phyloP scores from a whole-genome alignment of 805 yeast genomes.

The Kodamaea nitidulidarum region DNA sequence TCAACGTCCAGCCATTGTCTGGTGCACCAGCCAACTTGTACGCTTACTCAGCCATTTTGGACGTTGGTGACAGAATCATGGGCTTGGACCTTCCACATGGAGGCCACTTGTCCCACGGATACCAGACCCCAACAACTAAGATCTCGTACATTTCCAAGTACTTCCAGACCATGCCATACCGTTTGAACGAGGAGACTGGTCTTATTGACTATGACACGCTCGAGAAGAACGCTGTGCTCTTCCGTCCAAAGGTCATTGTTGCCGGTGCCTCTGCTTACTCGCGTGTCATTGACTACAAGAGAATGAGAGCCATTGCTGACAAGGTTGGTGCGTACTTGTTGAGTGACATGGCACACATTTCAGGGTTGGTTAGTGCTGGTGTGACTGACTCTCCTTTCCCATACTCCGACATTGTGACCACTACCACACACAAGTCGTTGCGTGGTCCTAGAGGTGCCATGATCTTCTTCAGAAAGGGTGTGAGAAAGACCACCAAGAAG shows the following conservation, averaged over 20 bases:
- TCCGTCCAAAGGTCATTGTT: constrained; percentile 93
- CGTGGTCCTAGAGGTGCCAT: constrained; percentile 99
- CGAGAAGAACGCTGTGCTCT: constrained; percentile 84
- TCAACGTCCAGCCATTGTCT: constrained; percentile 91
- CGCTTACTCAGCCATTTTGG: constrained; percentile 92
- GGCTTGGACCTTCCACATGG: constrained; percentile 98
- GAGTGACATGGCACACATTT: constrained; percentile 97
- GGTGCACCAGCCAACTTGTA: constrained; percentile 98
- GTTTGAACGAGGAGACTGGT: constrained; percentile 89
- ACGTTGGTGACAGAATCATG: constrained; percentile 95
- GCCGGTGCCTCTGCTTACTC: constrained; percentile 99
- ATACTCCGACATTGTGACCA: constrained; percentile 95
- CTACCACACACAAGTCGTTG: constrained; percentile 97
- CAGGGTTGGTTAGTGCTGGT: constrained; percentile 93
- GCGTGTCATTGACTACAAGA: constrained; percentile 91
- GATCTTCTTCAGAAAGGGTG: constrained; percentile 97
- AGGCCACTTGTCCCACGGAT: constrained; percentile 97
- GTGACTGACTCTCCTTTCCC: constrained; percentile 96
- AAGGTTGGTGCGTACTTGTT: constrained; percentile 94
- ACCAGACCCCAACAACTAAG: constrained; percentile 90
- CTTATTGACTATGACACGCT: constrained; percentile 93
- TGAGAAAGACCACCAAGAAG: constrained; percentile 82
- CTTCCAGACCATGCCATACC: constrained; percentile 98
- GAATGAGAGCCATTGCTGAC: constrained; percentile 95
- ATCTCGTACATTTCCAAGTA: constrained; percentile 94